These are phyloP conservation scores for Buxus sempervirens DNA, from an alignment of 164 flowering plant species.

Conservation along the genomic window DNA sequence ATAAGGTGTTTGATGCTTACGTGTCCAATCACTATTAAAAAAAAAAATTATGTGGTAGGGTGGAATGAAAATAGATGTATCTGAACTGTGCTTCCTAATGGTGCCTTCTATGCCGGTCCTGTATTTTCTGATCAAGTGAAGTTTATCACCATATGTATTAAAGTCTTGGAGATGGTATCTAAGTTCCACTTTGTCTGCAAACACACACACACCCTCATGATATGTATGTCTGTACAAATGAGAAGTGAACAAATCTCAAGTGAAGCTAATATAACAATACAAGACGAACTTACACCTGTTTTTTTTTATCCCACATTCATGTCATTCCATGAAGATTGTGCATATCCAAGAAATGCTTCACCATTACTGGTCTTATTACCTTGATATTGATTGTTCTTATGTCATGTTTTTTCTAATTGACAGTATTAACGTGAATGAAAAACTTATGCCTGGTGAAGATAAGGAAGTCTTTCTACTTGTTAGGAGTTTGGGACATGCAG, in stretches of 20 bases:
- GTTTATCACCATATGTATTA: background rate
- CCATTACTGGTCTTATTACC: background rate
- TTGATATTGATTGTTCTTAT: background rate
- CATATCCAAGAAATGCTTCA: background rate
- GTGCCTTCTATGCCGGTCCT: background rate
- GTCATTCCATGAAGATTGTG: background rate
- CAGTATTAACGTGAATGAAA: conserved; percentile 31
- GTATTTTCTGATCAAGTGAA: too few relatives aligned
- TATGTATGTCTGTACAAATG: too few relatives aligned
- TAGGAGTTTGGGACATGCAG: conserved; percentile 59
- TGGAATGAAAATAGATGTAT: background rate
- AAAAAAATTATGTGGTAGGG: background rate
- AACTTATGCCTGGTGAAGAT: conserved; percentile 12
- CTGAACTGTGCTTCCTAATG: background rate
- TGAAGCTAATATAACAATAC: too few relatives aligned
- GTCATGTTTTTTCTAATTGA: conserved; percentile 7
- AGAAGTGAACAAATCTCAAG: too few relatives aligned
- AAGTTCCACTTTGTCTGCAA: background rate
- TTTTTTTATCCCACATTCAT: too few relatives aligned
- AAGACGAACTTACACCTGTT: too few relatives aligned
- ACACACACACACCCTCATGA: too few relatives aligned
- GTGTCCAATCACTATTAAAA: background rate
- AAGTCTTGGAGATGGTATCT: background rate
- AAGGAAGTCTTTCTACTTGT: conserved; percentile 29
- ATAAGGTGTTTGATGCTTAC: background rate